Percentiles rank a stretch among this genome's conserved stretches.
Evolutionary conservation across 768 basidiomycete species (phyloP).

Genomic region (Porpolomopsis calyptriformis): DNA sequence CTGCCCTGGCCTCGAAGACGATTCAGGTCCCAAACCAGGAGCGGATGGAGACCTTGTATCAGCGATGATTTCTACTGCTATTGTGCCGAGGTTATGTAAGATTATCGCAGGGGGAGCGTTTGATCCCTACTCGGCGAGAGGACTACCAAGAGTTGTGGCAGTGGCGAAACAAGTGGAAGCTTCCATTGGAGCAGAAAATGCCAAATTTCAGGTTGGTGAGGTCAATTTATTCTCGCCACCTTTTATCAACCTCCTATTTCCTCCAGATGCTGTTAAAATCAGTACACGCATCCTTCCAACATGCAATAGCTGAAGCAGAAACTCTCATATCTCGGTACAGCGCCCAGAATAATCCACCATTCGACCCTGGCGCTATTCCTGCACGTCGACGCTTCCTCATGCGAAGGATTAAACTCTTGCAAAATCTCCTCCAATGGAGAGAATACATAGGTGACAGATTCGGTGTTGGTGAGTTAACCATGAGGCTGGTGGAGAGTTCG

Average conservation of each 20-base stretch:
- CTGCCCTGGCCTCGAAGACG: slow-evolving; percentile 31
- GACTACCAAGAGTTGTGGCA: slow-evolving; percentile 57
- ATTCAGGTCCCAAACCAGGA: slow-evolving; percentile 51
- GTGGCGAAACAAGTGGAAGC: slow-evolving; percentile 73
- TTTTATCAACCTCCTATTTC: background rate
- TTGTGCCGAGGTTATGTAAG: slow-evolving; percentile 66
- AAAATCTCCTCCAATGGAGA: slow-evolving; percentile 67
- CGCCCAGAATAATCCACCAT: slow-evolving; percentile 30
- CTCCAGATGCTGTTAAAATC: slow-evolving; percentile 49
- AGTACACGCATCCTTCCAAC: slow-evolving; percentile 40
- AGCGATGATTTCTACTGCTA: slow-evolving; percentile 75
- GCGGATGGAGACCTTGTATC: slow-evolving; percentile 82
- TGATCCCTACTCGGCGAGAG: slow-evolving; percentile 65
- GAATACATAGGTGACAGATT: slow-evolving; percentile 56
- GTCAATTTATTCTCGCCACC: background rate
- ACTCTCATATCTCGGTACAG: slow-evolving; percentile 40
- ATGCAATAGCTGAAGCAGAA: slow-evolving; percentile 43
- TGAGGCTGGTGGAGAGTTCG: slow-evolving; percentile 44
- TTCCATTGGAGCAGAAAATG: slow-evolving; percentile 51
- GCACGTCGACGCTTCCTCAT: slow-evolving; percentile 62
- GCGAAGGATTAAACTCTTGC: slow-evolving; percentile 59
- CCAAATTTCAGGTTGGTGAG: slow-evolving; percentile 50
- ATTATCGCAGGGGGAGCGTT: slow-evolving; percentile 70
- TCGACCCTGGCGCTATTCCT: slow-evolving; percentile 67
- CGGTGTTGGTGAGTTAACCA: slow-evolving; percentile 44